Percentiles rank a stretch among this genome's conserved stretches.
phyloP scores from a whole-genome alignment of 257 asterid genomes.

The Phtheirospermum japonicum region DNA sequence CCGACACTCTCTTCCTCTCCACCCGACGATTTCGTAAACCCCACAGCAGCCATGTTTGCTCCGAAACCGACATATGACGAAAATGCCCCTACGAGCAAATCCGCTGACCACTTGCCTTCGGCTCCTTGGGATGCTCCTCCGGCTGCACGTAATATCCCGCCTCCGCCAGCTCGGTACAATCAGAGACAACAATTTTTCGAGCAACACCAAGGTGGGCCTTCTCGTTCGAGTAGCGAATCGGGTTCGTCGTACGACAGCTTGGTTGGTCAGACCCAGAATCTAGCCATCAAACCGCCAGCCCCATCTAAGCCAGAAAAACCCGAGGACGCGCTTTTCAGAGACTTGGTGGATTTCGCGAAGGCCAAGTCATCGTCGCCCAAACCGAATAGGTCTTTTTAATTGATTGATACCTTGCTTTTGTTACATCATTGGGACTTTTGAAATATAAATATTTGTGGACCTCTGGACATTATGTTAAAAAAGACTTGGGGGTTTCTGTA shows the following conservation, averaged over 20 bases:
- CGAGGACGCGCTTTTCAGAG: conserved; percentile 83
- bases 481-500: conserved; percentile 30
- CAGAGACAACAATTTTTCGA: conserved; percentile 85
- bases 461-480: conserved; percentile 13
- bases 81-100: conserved; percentile 42
- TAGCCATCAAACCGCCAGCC: conserved; percentile 56
- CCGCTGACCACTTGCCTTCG: conserved; percentile 50
- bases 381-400: conserved; percentile 57
- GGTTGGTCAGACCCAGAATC: conserved; percentile 71
- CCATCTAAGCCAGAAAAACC: conserved; percentile 59
- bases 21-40: conserved; percentile 71
- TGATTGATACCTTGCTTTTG: conserved; percentile 20
- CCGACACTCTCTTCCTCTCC: conserved; percentile 44
- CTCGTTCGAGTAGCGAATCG: conserved; percentile 54
- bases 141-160: conserved; percentile 50
- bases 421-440: conserved; percentile 22
- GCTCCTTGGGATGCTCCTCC: conserved; percentile 31
- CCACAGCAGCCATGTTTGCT: conserved; percentile 72
- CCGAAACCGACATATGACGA: conserved; percentile 41
- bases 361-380: conserved; percentile 87
- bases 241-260: conserved; percentile 67
- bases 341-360: conserved; percentile 88
- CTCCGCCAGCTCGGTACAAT: conserved; percentile 76
- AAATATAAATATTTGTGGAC: conserved; percentile 21
- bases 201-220: conserved; percentile 45